Conservation (phyloP, 495 filamentous ascomycete genomes). For the Copromyces sp. region DNA sequence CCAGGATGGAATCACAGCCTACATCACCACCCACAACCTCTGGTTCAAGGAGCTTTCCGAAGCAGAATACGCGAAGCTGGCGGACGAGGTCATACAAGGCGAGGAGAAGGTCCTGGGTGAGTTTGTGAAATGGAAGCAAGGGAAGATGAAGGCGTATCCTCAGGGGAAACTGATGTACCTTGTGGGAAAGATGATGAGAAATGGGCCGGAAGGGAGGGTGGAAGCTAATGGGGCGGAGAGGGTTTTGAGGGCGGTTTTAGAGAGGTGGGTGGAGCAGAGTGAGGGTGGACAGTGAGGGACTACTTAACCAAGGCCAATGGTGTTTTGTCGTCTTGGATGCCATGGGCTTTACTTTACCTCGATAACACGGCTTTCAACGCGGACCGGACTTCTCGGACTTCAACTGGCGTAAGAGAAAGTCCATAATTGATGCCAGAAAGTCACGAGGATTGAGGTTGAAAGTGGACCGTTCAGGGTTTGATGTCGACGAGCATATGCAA, state of each 20-base stretch:
- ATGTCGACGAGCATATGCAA: not conserved
- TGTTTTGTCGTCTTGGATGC: too few species aligned
- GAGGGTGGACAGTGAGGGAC: too few species aligned
- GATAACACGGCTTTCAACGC: too few species aligned
- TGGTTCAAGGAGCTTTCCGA: conserved; percentile 51
- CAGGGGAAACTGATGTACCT: conserved; percentile 75
- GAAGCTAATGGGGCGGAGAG: conserved; percentile 64
- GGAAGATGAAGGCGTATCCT: conserved; percentile 28
- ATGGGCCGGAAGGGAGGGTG: conserved; percentile 63
- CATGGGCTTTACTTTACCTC: too few species aligned
- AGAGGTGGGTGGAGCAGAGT: conserved; percentile 2
- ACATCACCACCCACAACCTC: conserved; percentile 59
- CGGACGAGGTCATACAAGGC: conserved; percentile 36
- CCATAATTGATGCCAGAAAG: not conserved
- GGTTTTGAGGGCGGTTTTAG: conserved; percentile 42
- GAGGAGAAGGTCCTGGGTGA: conserved; percentile 55
- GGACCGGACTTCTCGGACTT: too few species aligned
- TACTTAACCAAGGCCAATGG: too few species aligned
- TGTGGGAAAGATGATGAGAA: conserved; percentile 82
- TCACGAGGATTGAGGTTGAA: not conserved
- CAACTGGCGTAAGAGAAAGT: too few species aligned
- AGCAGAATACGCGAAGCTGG: conserved; percentile 50
- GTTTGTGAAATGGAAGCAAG: conserved; percentile 52
- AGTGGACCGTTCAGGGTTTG: not conserved
- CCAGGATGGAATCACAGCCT: conserved; percentile 30